Conservation (phyloP, 2,329 filamentous ascomycete species). For the Phialophora verrucosa region DNA sequence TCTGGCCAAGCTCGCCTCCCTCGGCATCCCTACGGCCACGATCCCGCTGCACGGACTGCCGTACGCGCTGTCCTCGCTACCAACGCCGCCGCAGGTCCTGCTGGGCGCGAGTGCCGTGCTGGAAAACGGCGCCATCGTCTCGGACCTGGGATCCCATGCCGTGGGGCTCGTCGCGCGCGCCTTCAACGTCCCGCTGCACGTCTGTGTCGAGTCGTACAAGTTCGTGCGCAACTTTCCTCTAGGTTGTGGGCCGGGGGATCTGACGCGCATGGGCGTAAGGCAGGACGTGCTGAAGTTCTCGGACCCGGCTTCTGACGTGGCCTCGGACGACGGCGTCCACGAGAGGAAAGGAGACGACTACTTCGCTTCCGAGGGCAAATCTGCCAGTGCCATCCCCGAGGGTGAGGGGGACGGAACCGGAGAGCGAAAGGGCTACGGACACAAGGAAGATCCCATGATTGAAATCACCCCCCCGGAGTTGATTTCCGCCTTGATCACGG, state of each 20-base stretch:
- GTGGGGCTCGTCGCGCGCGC: constrained; percentile 80
- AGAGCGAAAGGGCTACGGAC: constrained; percentile 6
- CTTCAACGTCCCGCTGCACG: constrained; percentile 79
- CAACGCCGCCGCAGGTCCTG: constrained; percentile 57
- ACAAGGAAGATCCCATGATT: constrained; percentile 47
- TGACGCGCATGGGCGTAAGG: constrained; percentile 68
- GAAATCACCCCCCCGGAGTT: constrained; percentile 64
- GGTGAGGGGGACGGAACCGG: constrained; percentile 11
- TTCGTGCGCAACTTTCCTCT: constrained; percentile 87
- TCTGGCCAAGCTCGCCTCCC: constrained; percentile 27
- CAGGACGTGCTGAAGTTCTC: constrained; percentile 79
- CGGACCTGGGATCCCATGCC: constrained; percentile 83
- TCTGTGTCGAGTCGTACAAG: constrained; percentile 95
- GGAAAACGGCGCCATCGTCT: constrained; percentile 92
- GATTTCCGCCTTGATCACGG: constrained; percentile 69
- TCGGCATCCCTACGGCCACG: constrained; percentile 30
- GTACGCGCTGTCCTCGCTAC: constrained; percentile 29
- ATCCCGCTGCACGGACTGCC: constrained; percentile 33
- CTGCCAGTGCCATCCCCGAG: not conserved
- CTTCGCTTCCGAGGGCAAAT: constrained; percentile 23
- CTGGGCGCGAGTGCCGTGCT: constrained; percentile 82
- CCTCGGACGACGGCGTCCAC: not conserved
- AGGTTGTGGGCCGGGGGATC: constrained; percentile 47
- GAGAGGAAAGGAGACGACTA: constrained; percentile 1
- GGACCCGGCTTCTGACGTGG: constrained; percentile 52